Evolutionary conservation across 306 rosid genomes (phyloP).

Genomic region (Vachellia collinsii): DNA sequence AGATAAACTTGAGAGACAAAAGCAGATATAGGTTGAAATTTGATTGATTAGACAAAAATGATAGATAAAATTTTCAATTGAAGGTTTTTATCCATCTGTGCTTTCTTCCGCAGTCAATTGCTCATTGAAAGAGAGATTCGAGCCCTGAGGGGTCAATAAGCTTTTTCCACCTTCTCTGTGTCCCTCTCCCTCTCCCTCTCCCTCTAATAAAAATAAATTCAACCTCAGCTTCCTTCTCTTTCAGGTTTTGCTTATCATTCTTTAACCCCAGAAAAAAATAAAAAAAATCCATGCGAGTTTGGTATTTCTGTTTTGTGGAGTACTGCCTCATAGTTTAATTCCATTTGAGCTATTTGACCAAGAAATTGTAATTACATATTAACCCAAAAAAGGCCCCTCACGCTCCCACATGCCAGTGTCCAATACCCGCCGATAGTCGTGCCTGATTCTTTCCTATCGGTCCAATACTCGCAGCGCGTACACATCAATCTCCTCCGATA

Average conservation of each 20-base stretch:
- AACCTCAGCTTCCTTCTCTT: background rate
- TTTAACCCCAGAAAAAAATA: background rate
- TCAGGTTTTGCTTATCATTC: conserved; percentile 29
- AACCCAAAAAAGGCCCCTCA: background rate
- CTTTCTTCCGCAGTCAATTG: conserved; percentile 42
- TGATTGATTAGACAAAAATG: conserved; percentile 41
- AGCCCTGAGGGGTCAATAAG: conserved; percentile 35
- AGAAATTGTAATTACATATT: background rate
- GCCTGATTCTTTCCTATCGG: background rate
- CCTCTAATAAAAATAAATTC: background rate
- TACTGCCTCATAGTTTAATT: conserved; percentile 34
- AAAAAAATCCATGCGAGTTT: background rate
- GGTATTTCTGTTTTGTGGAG: background rate
- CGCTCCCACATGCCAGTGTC: background rate
- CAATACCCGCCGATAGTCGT: background rate
- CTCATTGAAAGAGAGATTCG: conserved; percentile 28
- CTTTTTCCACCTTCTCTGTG: background rate
- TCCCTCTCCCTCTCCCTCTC: background rate
- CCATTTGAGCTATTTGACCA: conserved; percentile 39
- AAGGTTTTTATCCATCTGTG: conserved; percentile 39
- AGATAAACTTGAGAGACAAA: conserved; percentile 16
- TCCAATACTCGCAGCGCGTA: conserved; percentile 32
- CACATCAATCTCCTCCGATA: accelerated
- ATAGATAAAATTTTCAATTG: conserved; percentile 32
- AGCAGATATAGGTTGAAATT: conserved; percentile 40